phyloP scores from a whole-genome alignment of 177 flowering plant species.

The Vitis hybrid region DNA sequence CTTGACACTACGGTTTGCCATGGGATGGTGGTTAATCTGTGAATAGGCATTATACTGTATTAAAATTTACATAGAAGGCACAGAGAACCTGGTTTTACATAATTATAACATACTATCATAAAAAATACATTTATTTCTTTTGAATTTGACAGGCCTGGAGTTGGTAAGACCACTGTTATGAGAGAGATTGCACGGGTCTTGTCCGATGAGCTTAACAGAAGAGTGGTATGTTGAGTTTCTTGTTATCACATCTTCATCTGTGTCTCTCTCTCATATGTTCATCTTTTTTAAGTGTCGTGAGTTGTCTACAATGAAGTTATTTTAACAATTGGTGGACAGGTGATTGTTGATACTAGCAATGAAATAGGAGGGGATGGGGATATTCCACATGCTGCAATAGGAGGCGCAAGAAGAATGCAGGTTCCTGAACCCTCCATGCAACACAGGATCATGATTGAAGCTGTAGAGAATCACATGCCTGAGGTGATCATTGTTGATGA shows the following conservation, averaged over 20 bases:
- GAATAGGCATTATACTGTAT: no score
- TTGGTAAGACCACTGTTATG: constrained; percentile 77
- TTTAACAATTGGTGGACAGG: constrained; percentile 35
- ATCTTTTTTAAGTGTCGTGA: not conserved
- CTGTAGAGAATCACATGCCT: constrained; percentile 86
- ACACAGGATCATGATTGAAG: constrained; percentile 75
- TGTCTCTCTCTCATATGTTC: not conserved
- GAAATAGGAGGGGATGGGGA: constrained; percentile 84
- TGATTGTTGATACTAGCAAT: constrained; percentile 78
- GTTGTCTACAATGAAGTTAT: not conserved
- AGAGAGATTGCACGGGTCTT: constrained; percentile 71
- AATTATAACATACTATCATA: no score
- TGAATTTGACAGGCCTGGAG: constrained; percentile 58
- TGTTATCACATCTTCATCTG: not conserved
- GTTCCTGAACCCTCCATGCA: constrained; percentile 72
- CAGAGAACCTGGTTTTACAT: no score
- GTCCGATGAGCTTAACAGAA: constrained; percentile 62
- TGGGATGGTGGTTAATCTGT: no score
- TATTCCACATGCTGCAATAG: constrained; percentile 73
- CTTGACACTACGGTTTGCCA: no score
- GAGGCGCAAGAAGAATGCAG: constrained; percentile 74
- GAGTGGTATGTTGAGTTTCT: constrained; percentile 53
- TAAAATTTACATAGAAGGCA: no score
- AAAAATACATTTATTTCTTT: not conserved
- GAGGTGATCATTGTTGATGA: constrained; percentile 81